Evolutionary conservation across 768 basidiomycete genomes (phyloP), one percentile per base, ranked within the genome.

Genomic region (Pholiota conissans): DNA sequence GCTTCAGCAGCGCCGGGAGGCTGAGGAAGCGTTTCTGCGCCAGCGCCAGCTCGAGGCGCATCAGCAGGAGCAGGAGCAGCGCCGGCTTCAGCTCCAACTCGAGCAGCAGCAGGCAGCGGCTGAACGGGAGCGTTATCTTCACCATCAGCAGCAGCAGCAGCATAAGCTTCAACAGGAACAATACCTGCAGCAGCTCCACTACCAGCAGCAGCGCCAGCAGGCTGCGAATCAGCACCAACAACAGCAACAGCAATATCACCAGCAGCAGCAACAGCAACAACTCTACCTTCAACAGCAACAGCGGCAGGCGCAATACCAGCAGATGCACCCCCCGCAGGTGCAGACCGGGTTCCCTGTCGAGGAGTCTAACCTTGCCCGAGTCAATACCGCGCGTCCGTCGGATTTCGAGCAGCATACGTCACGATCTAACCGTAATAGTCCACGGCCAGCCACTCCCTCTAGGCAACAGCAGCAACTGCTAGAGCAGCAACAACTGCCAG

Each of bases 171-270:
- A 55, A 32, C 45, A 24, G 14, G 28, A 16, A 11, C 35, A 32
- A 22, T 29, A 37, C 39, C 52, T 32, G 45, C 58, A 50, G 13
- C 48, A 54, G n/a, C 49, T 35, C 3, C 35, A 22, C 24, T 60
- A 55, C 22, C 52, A 59, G 11, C 60, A 48, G 5, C 63, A 63
- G 28, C 48, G 57, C 34, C 45, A 28, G 49, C 32, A 39, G 35
- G 32, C 18, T 14, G 32, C 35, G 45, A 13, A 54, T 7, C 59
- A 61, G 49, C 47, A 39, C 6, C 56, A 50, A 20, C 56, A 57
- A 18, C 37, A 50, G 22, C 56, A 42, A 5, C 28, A 54, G 7
- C 49, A 34, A 26, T 47, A 49, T 20, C 51, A 46, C 13, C 55
- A 30, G 56, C 54, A 58, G 18, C 50, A 49, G 13, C 55, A 56